These are phyloP conservation scores for Teratosphaeria destructans DNA, from an alignment of 2,329 filamentous ascomycete species.

Conservation along the genomic window DNA sequence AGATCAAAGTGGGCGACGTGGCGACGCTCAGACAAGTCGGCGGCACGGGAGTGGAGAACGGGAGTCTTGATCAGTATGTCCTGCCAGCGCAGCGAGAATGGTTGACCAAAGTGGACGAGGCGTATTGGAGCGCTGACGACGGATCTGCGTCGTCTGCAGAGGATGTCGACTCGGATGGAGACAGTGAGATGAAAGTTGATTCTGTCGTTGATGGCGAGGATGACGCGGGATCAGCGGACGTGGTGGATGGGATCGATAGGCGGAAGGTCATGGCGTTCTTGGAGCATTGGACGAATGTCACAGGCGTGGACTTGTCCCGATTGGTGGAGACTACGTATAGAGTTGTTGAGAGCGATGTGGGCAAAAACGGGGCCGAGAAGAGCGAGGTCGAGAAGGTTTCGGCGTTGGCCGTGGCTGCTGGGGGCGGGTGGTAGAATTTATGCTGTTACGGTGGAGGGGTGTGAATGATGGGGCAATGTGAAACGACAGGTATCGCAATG, in stretches of 20 bases:
- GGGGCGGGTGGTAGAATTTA: constrained; percentile 68
- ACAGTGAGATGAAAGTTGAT: constrained; percentile 6
- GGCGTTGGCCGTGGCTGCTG: constrained; percentile 80
- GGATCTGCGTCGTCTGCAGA: constrained; percentile 2
- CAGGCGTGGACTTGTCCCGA: constrained; percentile 58
- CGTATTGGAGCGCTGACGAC: constrained; percentile 24
- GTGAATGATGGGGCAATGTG: background rate
- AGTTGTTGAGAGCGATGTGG: constrained; percentile 89
- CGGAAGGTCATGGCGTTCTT: constrained; percentile 58
- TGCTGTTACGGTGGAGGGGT: background rate
- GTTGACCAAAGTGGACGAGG: constrained; percentile 61
- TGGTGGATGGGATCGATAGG: constrained; percentile 47
- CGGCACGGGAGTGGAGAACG: constrained; percentile 24
- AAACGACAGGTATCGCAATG: background rate
- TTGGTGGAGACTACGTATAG: constrained; percentile 80
- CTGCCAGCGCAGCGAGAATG: constrained; percentile 77
- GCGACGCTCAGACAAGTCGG: constrained; percentile 29
- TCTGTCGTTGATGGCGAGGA: constrained; percentile 2
- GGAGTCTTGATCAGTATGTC: constrained; percentile 23
- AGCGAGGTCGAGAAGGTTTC: constrained; percentile 71
- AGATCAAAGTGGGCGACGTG: constrained; percentile 82
- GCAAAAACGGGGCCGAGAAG: constrained; percentile 54
- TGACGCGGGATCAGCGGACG: constrained; percentile 8
- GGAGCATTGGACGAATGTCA: constrained; percentile 63
- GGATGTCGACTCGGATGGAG: constrained; percentile 4